Conservation (phyloP, 495 filamentous ascomycete genomes). For the Ascobolus immersus region DNA sequence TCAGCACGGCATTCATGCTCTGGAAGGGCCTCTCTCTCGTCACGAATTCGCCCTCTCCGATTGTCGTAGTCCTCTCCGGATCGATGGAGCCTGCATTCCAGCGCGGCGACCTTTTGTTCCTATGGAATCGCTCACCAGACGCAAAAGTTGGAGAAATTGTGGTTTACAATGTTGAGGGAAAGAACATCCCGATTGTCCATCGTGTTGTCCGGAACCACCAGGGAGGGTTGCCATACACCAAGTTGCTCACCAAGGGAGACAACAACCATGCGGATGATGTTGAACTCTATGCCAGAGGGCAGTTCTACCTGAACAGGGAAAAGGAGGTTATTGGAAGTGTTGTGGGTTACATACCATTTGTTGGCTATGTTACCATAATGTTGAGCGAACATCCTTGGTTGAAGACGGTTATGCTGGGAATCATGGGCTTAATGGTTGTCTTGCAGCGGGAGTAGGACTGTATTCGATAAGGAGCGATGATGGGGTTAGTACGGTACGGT, state of each 20-base stretch:
- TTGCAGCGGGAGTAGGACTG: constrained; percentile 80
- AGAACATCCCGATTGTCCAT: constrained; percentile 90
- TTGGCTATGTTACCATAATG: constrained; percentile 94
- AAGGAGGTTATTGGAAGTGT: constrained; percentile 88
- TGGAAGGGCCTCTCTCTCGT: constrained; percentile 86
- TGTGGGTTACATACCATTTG: constrained; percentile 75
- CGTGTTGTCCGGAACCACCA: constrained; percentile 52
- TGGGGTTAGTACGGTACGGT: no score
- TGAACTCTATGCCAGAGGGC: constrained; percentile 64
- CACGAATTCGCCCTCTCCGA: constrained; percentile 68
- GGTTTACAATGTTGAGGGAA: constrained; percentile 77
- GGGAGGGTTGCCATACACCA: constrained; percentile 25
- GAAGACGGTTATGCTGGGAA: constrained; percentile 74
- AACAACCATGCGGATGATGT: constrained; percentile 90
- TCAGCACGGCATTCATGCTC: constrained; percentile 90
- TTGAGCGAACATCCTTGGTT: constrained; percentile 91
- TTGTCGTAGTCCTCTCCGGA: constrained; percentile 84
- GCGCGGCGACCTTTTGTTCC: constrained; percentile 69
- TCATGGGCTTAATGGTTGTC: constrained; percentile 89
- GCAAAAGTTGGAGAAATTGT: constrained; percentile 69
- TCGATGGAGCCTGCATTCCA: constrained; percentile 97
- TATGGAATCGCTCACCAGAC: constrained; percentile 75
- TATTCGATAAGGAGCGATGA: no score
- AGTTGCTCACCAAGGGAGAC: constrained; percentile 89
- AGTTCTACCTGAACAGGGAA: constrained; percentile 58